A percentile compares a stretch with the other conserved stretches of the same genome.
Evolutionary conservation across 2,329 filamentous ascomycete species (phyloP).

Genomic region (Hypoxylon sp.): DNA sequence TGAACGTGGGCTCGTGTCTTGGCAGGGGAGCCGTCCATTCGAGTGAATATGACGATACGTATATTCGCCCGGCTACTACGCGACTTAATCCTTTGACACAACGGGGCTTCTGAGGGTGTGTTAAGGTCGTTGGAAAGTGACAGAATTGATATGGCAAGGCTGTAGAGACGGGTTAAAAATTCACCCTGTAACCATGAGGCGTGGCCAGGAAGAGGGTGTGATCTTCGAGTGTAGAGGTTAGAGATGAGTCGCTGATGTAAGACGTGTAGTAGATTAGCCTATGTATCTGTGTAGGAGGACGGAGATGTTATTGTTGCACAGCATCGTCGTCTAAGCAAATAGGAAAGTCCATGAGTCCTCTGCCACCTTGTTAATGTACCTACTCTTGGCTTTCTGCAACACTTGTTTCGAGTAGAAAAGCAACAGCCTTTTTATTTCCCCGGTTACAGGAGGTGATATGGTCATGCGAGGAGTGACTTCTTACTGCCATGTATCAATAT

Average conservation of each 20-base stretch:
- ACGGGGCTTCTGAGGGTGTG: background rate
- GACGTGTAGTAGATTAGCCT: background rate
- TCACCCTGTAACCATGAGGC: background rate
- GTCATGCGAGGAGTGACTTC: background rate
- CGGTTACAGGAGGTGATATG: background rate
- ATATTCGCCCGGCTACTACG: background rate
- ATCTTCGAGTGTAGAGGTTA: background rate
- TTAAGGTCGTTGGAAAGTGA: background rate
- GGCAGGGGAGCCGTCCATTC: background rate
- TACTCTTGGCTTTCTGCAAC: background rate
- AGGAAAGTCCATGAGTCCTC: background rate
- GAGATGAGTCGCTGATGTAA: background rate
- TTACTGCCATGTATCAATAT: background rate
- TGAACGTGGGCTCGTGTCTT: background rate
- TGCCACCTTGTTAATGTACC: background rate
- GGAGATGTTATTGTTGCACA: background rate
- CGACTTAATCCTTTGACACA: slow-evolving; percentile 1
- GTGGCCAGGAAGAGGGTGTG: background rate
- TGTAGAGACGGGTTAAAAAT: background rate
- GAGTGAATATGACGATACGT: background rate
- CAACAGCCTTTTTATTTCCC: background rate
- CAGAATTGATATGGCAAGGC: slow-evolving; percentile 1
- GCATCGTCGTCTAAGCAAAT: slow-evolving; percentile 61
- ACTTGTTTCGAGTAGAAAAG: background rate
- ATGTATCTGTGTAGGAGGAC: background rate